Base-by-base conservation (phyloP, 2,329 filamentous ascomycete species). In the Fonsecaea pedrosoi region DNA sequence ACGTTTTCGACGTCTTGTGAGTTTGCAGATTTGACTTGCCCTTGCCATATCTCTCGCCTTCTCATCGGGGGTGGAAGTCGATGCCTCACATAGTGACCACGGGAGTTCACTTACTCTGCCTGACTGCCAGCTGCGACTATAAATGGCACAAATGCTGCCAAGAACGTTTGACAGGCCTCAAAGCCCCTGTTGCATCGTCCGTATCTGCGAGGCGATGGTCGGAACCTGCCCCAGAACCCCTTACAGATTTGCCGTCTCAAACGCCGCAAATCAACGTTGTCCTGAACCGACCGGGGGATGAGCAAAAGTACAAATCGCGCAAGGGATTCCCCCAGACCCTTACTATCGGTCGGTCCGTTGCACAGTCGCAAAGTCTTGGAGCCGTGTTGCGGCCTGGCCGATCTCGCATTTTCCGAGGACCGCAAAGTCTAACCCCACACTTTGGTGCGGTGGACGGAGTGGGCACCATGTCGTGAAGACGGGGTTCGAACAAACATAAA, bases 341-440 rank as follows among this genome's bases (percentile, higher is more conserved):
- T 21, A 21, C 45, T 8, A 4, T 50, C 25, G 9, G 3, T 50
- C 25, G 9, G 3, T 30, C 18, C 15, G 8, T 50, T 30, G 45
- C 45, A 13, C 4, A 12, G 21, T 18, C 3, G 45, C 18, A 18
- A n/a, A 13, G 15, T 42, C 40, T 42, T 13, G 13, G 3, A 7
- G 15, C 45, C 42, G 5, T 21, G 4, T 21, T 10, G 42, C 42
- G 42, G 6, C 6, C 18, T 21, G 18, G 45, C 45, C 45, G 45
- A 50, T 50, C 45, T 50, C 45, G 45, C 45, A 30, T 50, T 12
- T 50, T 50, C 45, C 45, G 45, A 25, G 10, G 45, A 13, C 45
- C 45, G 18, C 45, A 50, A 25, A 30, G 18, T 50, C 13, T 50
- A 50, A 50, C 45, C 45, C 45, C 45, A 50, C 45, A 50, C 10